These are phyloP conservation scores for Phytophthora brassicae DNA, from an alignment of 352 stramenopile species.

Conservation along the genomic window DNA sequence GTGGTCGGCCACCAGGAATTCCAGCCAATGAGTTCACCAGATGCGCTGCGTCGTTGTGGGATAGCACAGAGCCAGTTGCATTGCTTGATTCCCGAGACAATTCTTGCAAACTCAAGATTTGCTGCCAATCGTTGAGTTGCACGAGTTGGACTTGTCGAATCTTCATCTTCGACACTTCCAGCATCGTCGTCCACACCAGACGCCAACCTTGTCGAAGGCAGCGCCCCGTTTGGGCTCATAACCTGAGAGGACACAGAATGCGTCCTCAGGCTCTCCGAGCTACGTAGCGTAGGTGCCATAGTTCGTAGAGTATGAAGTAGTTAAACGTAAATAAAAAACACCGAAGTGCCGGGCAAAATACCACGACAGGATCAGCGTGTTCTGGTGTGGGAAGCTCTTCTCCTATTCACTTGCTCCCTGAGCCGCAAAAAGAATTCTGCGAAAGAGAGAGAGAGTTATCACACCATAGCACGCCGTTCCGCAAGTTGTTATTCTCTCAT, in stretches of 20 bases:
- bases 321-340: too few relatives aligned
- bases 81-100: not conserved
- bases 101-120: not conserved
- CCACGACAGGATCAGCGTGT: too few relatives aligned
- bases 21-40: not conserved
- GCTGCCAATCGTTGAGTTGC: not conserved
- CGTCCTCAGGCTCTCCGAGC: too few relatives aligned
- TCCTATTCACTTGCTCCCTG: slow-evolving; percentile 6
- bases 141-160: not conserved
- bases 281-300: too few relatives aligned
- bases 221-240: not conserved
- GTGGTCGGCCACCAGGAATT: not conserved
- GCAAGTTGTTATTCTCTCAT: too few relatives aligned
- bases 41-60: not conserved
- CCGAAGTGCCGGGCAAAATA: too few relatives aligned
- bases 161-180: not conserved
- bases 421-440: slow-evolving; percentile 9
- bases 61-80: not conserved
- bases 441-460: too few relatives aligned
- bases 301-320: too few relatives aligned
- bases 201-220: not conserved
- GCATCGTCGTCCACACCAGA: not conserved
- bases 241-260: too few relatives aligned
- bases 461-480: too few relatives aligned
- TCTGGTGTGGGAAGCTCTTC: too few relatives aligned